Evolutionary conservation across 1,284 basidiomycete genomes (phyloP).

Genomic region (Pisolithus thermaeus): DNA sequence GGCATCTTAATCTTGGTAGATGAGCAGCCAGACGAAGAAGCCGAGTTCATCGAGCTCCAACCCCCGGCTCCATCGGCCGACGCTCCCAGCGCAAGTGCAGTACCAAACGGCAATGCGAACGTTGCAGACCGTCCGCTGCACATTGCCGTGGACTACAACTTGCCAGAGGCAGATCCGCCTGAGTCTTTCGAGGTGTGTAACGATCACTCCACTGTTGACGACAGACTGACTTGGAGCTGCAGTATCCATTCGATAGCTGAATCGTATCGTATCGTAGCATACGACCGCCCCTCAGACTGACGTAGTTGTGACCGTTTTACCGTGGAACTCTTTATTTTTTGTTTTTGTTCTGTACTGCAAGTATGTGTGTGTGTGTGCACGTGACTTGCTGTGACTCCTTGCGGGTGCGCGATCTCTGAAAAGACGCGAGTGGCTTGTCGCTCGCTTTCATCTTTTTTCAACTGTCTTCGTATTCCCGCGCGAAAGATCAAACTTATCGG

Average conservation of each 20-base stretch:
- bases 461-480: conserved; percentile 19
- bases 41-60: conserved; percentile 72
- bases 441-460: conserved; percentile 8
- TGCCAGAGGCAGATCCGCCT: conserved; percentile 74
- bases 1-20: conserved; percentile 81
- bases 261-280: conserved; percentile 13
- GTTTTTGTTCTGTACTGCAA: background rate
- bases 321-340: conserved; percentile 1
- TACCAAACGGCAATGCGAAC: conserved; percentile 18
- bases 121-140: conserved; percentile 34
- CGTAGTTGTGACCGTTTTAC: too few species aligned
- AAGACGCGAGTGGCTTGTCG: conserved; percentile 5
- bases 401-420: conserved; percentile 19
- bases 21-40: conserved; percentile 56
- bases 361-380: background rate
- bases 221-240: background rate
- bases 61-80: conserved; percentile 34
- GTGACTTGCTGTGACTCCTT: conserved; percentile 6
- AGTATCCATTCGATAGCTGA: conserved; percentile 66
- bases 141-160: conserved; percentile 63
- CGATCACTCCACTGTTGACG: background rate
- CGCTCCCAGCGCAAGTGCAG: conserved; percentile 22
- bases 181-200: conserved; percentile 70
- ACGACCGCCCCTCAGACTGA: background rate
- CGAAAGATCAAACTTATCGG: conserved; percentile 6